A percentile compares a stretch with the other conserved stretches of the same genome.
phyloP scores from a whole-genome alignment of 352 stramenopile species.

The Globisporangium heterothallicum region DNA sequence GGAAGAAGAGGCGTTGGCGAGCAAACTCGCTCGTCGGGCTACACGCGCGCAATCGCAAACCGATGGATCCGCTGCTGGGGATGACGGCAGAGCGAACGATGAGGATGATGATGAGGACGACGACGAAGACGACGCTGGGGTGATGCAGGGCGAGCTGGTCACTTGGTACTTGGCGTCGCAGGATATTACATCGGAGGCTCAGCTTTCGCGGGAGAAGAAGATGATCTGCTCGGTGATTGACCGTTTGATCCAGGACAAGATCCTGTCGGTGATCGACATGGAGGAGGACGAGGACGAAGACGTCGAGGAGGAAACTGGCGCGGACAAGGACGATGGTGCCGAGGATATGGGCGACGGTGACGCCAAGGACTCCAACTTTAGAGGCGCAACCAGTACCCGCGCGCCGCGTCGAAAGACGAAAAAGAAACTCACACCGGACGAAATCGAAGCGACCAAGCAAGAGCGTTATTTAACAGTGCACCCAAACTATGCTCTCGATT shows the following conservation, averaged over 20 bases:
- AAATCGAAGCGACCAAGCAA: constrained; percentile 56
- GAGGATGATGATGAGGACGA: constrained; percentile 38
- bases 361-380: background rate
- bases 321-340: background rate
- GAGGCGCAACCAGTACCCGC: background rate
- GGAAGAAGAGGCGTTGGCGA: constrained; percentile 52
- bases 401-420: constrained; percentile 20
- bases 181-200: constrained; percentile 80
- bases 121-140: constrained; percentile 49
- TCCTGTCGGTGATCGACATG: constrained; percentile 64
- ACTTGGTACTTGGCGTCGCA: constrained; percentile 83
- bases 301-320: constrained; percentile 10
- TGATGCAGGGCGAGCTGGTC: constrained; percentile 75
- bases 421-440: constrained; percentile 28
- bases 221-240: constrained; percentile 83
- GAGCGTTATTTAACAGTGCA: constrained; percentile 75
- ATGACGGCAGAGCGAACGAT: constrained; percentile 5
- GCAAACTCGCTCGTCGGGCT: constrained; percentile 37
- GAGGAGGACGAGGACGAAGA: constrained; percentile 47
- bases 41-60: constrained; percentile 18
- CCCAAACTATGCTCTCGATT: constrained; percentile 76
- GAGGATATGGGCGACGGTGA: background rate
- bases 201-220: constrained; percentile 72
- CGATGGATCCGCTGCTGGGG: constrained; percentile 1
- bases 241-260: constrained; percentile 72